Base-by-base conservation (phyloP, 2,329 filamentous ascomycete genomes). In the Arthroderma sp. region DNA sequence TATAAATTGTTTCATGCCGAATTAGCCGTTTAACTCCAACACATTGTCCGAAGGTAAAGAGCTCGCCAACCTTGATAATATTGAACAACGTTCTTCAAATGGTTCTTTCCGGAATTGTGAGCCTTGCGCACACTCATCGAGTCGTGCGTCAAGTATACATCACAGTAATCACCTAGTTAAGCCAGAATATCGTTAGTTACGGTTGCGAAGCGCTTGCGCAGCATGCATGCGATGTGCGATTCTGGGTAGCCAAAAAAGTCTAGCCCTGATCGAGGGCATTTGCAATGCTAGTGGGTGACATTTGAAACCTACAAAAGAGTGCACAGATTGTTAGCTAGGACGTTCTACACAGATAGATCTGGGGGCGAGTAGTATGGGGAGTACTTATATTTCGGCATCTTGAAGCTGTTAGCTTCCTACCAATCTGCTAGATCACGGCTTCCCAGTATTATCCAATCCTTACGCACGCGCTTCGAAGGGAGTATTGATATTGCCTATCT, bases 91-190 rank as follows among this genome's bases (percentile, higher is more conserved):
- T 98, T 98, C 60, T 91, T 85, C 51, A 98, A 71, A 62, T 98
- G 91, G 70, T 98, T 98, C 57, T 89, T 80, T 50, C 91, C 91
- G 62, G 80, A 83, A 73, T 98, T 98, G 69, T 98, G 91, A 41
- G 91, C 91, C 72, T 96, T 96, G 58, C 91, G 88, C 68, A 98
- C 91, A 69, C 87, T 94, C 89, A 96, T 96, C 38, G 87, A 94
- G 75, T 98, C 91, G 76, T 98, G 91, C 55, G 91, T 98, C 57
- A 98, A 83, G 76, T 98, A 98, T 66, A 98, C 91, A 83, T 98
- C 91, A 77, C 91, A 98, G 69, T 98, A 98, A 67, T 98, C 91
- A 75, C 88, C 67, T 74, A 47, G 29, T 15, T 29, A 31, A 42
- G 42, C 39, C 10, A 15, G 27, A 36, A 38, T 36, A 30, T 6